These are phyloP conservation scores for Melampsora americana DNA, from an alignment of 1,284 basidiomycete genomes.

Conservation along the genomic window DNA sequence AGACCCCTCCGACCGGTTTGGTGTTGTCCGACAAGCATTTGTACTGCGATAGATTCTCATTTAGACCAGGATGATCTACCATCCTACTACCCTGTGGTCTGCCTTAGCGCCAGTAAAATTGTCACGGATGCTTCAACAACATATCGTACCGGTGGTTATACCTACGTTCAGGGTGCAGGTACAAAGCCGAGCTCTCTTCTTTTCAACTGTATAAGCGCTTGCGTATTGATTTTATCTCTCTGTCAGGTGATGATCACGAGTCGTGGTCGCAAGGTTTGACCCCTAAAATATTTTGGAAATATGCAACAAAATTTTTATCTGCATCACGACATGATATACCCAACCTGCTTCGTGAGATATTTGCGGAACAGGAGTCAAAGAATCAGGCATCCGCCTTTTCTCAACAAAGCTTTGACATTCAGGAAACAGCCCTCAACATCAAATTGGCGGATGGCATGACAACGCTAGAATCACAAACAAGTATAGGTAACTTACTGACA, in stretches of 20 bases:
- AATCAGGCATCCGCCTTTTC: background rate
- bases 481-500: background rate
- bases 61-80: slow-evolving; percentile 51
- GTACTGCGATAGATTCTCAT: slow-evolving; percentile 56
- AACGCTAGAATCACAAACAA: background rate
- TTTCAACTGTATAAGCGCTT: background rate
- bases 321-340: slow-evolving; percentile 59
- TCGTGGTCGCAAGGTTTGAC: slow-evolving; percentile 76
- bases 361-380: slow-evolving; percentile 48
- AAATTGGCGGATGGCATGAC: slow-evolving; percentile 7
- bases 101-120: slow-evolving; percentile 71
- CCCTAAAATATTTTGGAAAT: slow-evolving; percentile 68
- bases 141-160: slow-evolving; percentile 65
- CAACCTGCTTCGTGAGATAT: slow-evolving; percentile 58
- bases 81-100: slow-evolving; percentile 64
- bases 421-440: slow-evolving; percentile 1
- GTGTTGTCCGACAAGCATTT: slow-evolving; percentile 62
- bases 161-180: slow-evolving; percentile 73
- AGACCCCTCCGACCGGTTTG: slow-evolving; percentile 66
- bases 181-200: background rate
- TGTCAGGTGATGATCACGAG: slow-evolving; percentile 78
- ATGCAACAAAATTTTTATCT: slow-evolving; percentile 60
- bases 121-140: slow-evolving; percentile 59
- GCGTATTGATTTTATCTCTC: background rate
- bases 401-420: slow-evolving; percentile 20